Evolutionary conservation across 768 basidiomycete species (phyloP).

Genomic region (Tephrocybe sp.): DNA sequence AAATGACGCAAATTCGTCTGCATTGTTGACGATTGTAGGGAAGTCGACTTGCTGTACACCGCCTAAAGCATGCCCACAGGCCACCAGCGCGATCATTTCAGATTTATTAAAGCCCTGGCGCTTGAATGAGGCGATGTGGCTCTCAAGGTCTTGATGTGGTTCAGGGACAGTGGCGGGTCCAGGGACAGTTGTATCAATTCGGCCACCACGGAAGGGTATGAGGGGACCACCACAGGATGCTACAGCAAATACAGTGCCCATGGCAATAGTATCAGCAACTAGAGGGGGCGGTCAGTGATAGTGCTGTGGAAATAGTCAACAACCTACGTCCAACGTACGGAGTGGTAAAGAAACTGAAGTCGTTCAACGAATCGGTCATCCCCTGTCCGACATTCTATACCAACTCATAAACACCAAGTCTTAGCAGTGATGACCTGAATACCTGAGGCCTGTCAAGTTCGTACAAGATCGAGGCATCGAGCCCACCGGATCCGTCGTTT

Average conservation of each 20-base stretch:
- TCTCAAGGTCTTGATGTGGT: constrained; percentile 22
- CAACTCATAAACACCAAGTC: not conserved
- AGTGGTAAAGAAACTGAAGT: not conserved
- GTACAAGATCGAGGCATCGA: constrained; percentile 27
- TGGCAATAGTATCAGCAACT: constrained; percentile 32
- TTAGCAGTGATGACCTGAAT: not conserved
- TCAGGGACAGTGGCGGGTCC: constrained; percentile 32
- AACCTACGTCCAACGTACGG: not conserved
- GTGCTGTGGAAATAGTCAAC: not conserved
- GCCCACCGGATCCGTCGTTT: constrained; percentile 24
- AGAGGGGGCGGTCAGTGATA: not conserved
- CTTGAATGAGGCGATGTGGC: constrained; percentile 25
- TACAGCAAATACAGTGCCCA: constrained; percentile 26
- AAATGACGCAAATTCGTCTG: not conserved
- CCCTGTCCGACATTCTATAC: not conserved
- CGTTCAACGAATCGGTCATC: not conserved
- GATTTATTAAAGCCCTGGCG: constrained; percentile 27
- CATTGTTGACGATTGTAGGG: constrained; percentile 17
- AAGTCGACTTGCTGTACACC: constrained; percentile 30
- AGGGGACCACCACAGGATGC: constrained; percentile 32
- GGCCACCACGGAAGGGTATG: constrained; percentile 30
- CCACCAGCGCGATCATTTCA: constrained; percentile 33
- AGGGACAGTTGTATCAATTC: constrained; percentile 29
- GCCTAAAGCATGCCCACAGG: constrained; percentile 34
- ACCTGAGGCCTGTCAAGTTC: constrained; percentile 22